Conservation (phyloP, 305 asterid genomes). For the Andrographis paniculata region DNA sequence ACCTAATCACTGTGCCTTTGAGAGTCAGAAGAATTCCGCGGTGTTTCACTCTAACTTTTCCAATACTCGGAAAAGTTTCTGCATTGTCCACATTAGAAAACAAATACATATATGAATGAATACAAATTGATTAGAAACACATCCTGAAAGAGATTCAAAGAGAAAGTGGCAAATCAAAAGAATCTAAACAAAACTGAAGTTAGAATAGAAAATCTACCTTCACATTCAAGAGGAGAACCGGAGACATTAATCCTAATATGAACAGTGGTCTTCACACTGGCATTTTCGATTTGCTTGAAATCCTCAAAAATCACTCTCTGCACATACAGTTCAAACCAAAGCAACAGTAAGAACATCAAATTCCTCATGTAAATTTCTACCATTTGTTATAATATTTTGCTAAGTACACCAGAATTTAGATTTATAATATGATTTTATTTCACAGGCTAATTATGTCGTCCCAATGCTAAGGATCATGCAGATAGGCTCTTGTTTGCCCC, state of each 20-base stretch:
- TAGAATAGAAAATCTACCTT: slow-evolving; percentile 50
- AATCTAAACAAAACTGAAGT: slow-evolving; percentile 7
- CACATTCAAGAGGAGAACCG: slow-evolving; percentile 95
- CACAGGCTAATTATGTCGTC: too few species aligned
- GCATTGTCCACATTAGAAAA: slow-evolving; percentile 11
- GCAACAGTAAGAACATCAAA: slow-evolving; percentile 10
- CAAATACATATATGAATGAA: slow-evolving; percentile 4
- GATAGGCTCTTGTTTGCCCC: too few species aligned
- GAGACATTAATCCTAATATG: slow-evolving; percentile 71
- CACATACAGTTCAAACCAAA: slow-evolving; percentile 19
- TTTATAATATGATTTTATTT: too few species aligned
- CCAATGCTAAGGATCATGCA: too few species aligned
- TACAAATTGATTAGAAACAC: background rate
- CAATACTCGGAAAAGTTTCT: slow-evolving; percentile 97
- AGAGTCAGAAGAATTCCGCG: slow-evolving; percentile 86
- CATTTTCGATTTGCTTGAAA: slow-evolving; percentile 40
- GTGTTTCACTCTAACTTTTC: slow-evolving; percentile 87
- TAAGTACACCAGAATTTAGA: too few species aligned
- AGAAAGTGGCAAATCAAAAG: slow-evolving; percentile 3
- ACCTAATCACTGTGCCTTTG: slow-evolving; percentile 91
- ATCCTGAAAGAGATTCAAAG: slow-evolving; percentile 3
- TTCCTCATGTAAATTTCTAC: background rate
- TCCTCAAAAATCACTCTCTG: slow-evolving; percentile 68
- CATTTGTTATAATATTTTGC: too few species aligned
- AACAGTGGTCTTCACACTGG: slow-evolving; percentile 57